Evolutionary conservation across 2,329 filamentous ascomycete genomes (phyloP), one percentile per base, ranked within the genome.

Genomic region (Colletotrichum tanaceti): DNA sequence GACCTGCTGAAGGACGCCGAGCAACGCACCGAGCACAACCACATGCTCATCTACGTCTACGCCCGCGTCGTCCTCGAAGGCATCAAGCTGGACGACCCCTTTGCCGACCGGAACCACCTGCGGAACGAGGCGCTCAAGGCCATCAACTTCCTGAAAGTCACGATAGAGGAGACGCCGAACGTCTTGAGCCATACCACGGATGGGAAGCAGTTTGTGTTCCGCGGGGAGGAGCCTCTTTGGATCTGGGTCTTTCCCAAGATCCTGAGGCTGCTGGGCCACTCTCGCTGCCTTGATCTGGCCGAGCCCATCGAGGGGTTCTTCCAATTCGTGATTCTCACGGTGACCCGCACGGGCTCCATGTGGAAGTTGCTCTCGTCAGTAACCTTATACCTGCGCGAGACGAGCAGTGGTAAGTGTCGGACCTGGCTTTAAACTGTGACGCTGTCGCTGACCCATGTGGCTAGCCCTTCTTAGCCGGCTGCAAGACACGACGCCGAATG

Each of bases 21-120:
- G 71, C 89, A 92, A 52, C 90, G 91, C 72, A 80, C 92, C 52
- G 86, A 90, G 58, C 90, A 97, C 76, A 95, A 97, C 73, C 91
- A 94, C 74, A 92, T 94, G 79, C 86, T 98, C 58, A 90, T 97
- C 60, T 94, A 92, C 75, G 91, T 97, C 71, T 92, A 96, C 73
- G 86, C 91, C 58, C 90, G 92, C 75, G 92, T 93, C 66, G 91
- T 93, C 24, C 83, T 98, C 14, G 91, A 94, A 72, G 85, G 85
- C 52, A 84, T 92, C 54, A 85, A 86, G 71, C 85, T 87, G 75
- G 88, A 93, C 73, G 88, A 94, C 73, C 89, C 89, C 2, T 92
- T 94, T 76, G 84, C 88, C 67, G 82, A 88, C 71, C 80, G 79
- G 59, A 82, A 84, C 41, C 80, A 87, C 65, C 79, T 90, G 49